Base-by-base conservation (phyloP, 192 early-diverging fungal genomes). In the Ambispora gerdemannii region DNA sequence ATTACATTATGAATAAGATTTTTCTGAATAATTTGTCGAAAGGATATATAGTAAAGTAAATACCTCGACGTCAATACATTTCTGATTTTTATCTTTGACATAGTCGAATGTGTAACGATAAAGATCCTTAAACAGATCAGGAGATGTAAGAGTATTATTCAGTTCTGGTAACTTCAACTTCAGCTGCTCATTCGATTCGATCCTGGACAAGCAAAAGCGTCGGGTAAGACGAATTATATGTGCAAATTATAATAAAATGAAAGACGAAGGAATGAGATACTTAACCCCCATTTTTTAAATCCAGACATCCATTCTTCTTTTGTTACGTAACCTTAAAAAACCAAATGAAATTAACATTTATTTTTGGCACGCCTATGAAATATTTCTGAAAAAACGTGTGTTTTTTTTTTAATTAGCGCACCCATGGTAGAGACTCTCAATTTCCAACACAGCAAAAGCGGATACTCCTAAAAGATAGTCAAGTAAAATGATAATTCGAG, bases 31-130 rank as follows among this genome's bases (percentile, higher is more conserved):
- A 50, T 7, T 27, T 31, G 25, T n/a, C n/a, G n/a, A n/a, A n/a
- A n/a, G 22, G 6, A 38, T 20, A 35, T 30, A 27, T 33, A 19
- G 47, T 50, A 35, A 4, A 64, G 32, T 50, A 71, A 52, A 68
- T 79, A 84, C 84, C 43, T 89, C 88, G 15, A 89, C 53, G 55
- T 72, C 71, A 76, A 89, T 77, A 72, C 78, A 79, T 67, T 86
- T 88, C 73, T 87, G 85, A 50, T 81, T 85, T 8, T 75, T 78
- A 63, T 83, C 80, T 55, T 89, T 89, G 30, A 83, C 84, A 77
- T 84, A 89, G 56, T 74, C 77, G 49, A 89, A 89, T 7, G 84
- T 78, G 55, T 82, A 88, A 11, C 78, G 76, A 63, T 89, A 89
- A 72, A 89, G 75, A 69, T 89, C 85, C 55, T 80, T 82, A 58